These are phyloP conservation scores for Talaromyces liani DNA, from an alignment of 495 filamentous ascomycete genomes.

Conservation along the genomic window DNA sequence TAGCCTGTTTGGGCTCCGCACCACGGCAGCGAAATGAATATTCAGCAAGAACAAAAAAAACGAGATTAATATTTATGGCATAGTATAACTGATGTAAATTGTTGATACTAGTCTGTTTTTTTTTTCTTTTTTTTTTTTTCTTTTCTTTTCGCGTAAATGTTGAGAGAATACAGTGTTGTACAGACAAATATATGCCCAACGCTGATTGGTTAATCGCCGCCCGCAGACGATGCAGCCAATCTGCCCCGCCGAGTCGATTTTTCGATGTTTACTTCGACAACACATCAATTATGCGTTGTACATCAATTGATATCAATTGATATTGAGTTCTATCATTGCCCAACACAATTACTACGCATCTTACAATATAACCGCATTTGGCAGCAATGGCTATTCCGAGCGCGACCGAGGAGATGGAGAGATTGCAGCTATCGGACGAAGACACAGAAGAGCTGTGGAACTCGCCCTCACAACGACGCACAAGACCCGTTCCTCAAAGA, in stretches of 20 bases:
- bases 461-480: conserved; percentile 52
- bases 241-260: background rate
- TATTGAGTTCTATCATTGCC: background rate
- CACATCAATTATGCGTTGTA: background rate
- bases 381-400: conserved; percentile 24
- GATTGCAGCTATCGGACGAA: conserved; percentile 51
- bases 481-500: conserved; percentile 16
- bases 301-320: background rate
- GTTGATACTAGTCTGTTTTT: background rate
- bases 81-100: background rate
- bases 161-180: background rate
- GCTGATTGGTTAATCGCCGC: background rate
- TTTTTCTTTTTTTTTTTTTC: background rate
- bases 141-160: background rate
- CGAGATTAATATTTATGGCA: background rate
- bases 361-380: background rate
- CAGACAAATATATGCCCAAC: background rate
- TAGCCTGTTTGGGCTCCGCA: background rate
- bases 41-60: background rate
- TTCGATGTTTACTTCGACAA: background rate
- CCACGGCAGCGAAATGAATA: background rate
- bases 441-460: conserved; percentile 61
- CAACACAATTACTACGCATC: background rate
- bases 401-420: conserved; percentile 38
- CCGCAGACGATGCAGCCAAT: background rate